Evolutionary conservation across 2,329 filamentous ascomycete genomes (phyloP).

Genomic region (Emmonsia crescens): DNA sequence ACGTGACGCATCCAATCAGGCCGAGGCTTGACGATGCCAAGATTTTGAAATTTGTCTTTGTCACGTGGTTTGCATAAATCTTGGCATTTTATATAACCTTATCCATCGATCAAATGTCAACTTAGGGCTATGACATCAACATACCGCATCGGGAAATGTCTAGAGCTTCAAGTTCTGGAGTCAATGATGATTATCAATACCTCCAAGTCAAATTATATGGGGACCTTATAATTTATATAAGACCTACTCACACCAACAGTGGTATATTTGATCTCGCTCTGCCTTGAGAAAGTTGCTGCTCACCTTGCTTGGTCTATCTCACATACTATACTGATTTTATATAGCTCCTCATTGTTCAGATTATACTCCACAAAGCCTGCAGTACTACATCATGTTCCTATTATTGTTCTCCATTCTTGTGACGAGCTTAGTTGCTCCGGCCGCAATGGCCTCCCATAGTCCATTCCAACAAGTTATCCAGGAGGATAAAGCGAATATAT

Average conservation of each 20-base stretch:
- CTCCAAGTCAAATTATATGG: background rate
- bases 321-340: background rate
- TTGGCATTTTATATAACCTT: background rate
- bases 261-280: background rate
- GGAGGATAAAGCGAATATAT: background rate
- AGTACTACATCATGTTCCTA: background rate
- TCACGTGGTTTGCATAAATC: background rate
- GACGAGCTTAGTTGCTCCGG: background rate
- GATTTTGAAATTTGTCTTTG: background rate
- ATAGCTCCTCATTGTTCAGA: background rate
- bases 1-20: slow-evolving; percentile 2
- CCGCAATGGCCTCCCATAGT: background rate
- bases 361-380: background rate
- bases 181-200: background rate
- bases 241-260: background rate
- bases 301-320: background rate
- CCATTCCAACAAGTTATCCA: background rate
- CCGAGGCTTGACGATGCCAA: background rate
- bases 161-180: background rate
- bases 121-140: background rate
- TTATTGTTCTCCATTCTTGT: background rate
- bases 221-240: background rate
- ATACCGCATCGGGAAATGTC: background rate
- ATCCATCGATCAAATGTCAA: background rate
- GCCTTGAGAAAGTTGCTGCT: background rate